These are phyloP conservation scores for Hygrocybe punicea DNA, from an alignment of 768 basidiomycete species.

Conservation along the genomic window DNA sequence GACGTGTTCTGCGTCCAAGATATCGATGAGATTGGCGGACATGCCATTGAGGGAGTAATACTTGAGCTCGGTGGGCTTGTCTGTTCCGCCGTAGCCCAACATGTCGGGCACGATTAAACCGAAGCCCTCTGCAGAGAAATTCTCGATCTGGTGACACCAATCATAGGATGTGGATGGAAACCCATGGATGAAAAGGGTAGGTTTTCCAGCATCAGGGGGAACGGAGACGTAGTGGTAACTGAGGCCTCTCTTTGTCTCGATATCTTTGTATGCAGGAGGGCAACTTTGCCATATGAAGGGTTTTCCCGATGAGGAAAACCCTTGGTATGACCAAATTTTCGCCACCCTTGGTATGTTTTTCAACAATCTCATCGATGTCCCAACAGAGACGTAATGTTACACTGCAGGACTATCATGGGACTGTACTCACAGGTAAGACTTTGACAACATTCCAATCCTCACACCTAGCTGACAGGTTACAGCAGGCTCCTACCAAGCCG, in stretches of 20 bases:
- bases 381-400: slow-evolving; percentile 1
- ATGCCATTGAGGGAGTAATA: slow-evolving; percentile 37
- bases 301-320: too few species aligned
- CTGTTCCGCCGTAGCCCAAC: slow-evolving; percentile 52
- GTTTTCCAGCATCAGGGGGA: slow-evolving; percentile 25
- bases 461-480: neutral
- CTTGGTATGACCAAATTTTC: too few species aligned
- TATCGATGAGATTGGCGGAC: slow-evolving; percentile 39
- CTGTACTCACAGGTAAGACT: slow-evolving; percentile 1
- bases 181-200: slow-evolving; percentile 44
- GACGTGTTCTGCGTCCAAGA: slow-evolving; percentile 38
- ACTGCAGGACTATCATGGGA: neutral
- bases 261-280: slow-evolving; percentile 31
- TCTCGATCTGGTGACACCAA: slow-evolving; percentile 40
- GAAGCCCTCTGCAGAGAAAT: slow-evolving; percentile 40
- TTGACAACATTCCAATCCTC: neutral
- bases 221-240: slow-evolving; percentile 38
- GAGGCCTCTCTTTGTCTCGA: slow-evolving; percentile 30
- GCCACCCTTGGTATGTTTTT: too few species aligned
- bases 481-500: neutral
- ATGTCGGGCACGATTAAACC: slow-evolving; percentile 49
- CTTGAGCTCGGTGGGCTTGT: slow-evolving; percentile 39
- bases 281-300: too few species aligned
- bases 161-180: slow-evolving; percentile 41
- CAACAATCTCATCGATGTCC: too few species aligned